Evolutionary conservation across 1,139 yeast genomes (phyloP), one percentile per base, ranked within the genome.

Genomic region (Casaregolazyma suthepensis): DNA sequence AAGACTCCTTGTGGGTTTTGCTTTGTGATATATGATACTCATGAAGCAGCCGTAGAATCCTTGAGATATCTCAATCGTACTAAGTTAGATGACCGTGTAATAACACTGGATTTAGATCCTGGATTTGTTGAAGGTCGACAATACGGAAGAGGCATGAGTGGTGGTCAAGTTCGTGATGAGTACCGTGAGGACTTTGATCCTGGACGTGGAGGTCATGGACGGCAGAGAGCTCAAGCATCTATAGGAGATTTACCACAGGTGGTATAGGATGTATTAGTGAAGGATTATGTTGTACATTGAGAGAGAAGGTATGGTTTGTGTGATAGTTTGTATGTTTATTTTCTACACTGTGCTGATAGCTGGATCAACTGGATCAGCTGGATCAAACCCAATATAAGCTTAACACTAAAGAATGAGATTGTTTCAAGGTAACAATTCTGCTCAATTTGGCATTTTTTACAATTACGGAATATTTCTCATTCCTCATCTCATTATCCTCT

Each of bases 1-100:
- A 81, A 84, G 63, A 89, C 96, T 0, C 98, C 98, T 0, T 90
- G 98, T 67, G 98, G 98, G 35, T 93, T 93, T 70, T 90, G 97
- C 66, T 91, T 91, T 69, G 90, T 91, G 37, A 85, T 88, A 47
- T 93, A 83, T 67, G 77, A 77, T 53, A 70, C 75, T 12, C 83
- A 83, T 53, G 76, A 77, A 48, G 90, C 87, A 50, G 89, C 96
- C 0, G 73, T 89, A 46, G 82, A 85, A 60, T 87, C 96, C 5
- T 81, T 91, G 65, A 85, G 89, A 65, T 91, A 82, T 66, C 74
- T 93, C 55, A 83, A 87, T 58, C 84, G 83, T 50, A 89, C 96
- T 0, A 84, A 82, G 63, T 76, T 91, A 49, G 96, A 91, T 66
- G 94, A 91, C 51, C 82, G 88, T 57, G 75, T 76, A 29, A 78